A percentile compares a stretch with the other conserved stretches of the same genome.
Conservation (phyloP, 139 green algal genomes). For the Tetraselmis chui region DNA sequence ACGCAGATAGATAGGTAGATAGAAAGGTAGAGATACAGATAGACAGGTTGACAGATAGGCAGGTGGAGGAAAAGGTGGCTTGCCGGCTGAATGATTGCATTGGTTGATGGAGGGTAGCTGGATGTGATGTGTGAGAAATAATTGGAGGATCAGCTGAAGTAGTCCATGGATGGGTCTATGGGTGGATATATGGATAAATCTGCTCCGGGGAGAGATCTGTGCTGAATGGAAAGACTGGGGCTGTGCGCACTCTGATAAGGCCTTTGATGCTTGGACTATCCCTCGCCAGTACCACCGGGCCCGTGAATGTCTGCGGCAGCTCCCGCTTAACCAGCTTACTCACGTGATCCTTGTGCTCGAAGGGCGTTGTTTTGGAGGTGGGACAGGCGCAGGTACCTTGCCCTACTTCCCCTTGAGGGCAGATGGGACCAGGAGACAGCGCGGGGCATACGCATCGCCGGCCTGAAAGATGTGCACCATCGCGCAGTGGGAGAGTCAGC, state of each 20-base stretch:
- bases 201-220: too few relatives aligned
- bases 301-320: neutral
- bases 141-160: too few relatives aligned
- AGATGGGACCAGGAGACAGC: neutral
- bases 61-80: too few relatives aligned
- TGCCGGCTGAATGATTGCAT: too few relatives aligned
- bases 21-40: too few relatives aligned
- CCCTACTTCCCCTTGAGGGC: neutral
- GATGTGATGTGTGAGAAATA: too few relatives aligned
- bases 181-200: too few relatives aligned
- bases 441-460: neutral
- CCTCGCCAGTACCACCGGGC: neutral
- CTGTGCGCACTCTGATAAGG: neutral
- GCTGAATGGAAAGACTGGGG: too few relatives aligned
- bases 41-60: too few relatives aligned
- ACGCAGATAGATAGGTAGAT: too few relatives aligned
- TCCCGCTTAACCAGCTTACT: neutral
- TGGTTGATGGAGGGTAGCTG: too few relatives aligned
- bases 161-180: too few relatives aligned
- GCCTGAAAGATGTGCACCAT: neutral
- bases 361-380: neutral
- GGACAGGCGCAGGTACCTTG: neutral
- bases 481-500: neutral
- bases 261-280: neutral
- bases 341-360: neutral